Percentiles rank a stretch among this genome's conserved stretches.
phyloP scores from a whole-genome alignment of 2,329 filamentous ascomycete genomes.

The Graphium sp. region DNA sequence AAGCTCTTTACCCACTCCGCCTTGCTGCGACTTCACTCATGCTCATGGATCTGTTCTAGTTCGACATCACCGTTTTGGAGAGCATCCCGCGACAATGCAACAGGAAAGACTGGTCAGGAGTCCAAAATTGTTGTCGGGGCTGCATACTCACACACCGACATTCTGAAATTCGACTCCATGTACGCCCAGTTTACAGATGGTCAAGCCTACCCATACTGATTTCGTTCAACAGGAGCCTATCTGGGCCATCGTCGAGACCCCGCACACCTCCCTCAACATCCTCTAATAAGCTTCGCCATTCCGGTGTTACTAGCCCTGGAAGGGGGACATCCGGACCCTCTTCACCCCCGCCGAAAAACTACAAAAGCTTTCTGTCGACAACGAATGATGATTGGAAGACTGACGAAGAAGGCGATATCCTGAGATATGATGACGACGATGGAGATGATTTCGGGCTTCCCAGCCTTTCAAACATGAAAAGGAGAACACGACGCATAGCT shows the following conservation, averaged over 20 bases:
- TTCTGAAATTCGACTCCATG: constrained; percentile 74
- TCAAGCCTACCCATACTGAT: constrained; percentile 4
- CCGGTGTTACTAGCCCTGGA: constrained; percentile 34
- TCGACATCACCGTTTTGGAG: constrained; percentile 81
- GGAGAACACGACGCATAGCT: constrained; percentile 42
- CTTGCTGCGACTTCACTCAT: not conserved
- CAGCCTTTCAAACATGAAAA: constrained; percentile 80
- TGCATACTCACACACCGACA: constrained; percentile 90
- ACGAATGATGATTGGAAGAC: constrained; percentile 71
- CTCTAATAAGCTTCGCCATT: constrained; percentile 25
- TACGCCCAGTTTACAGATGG: constrained; percentile 21
- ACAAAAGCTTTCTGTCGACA: constrained; percentile 66
- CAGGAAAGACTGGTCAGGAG: constrained; percentile 39
- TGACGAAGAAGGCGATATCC: constrained; percentile 60
- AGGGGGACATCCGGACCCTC: constrained; percentile 31
- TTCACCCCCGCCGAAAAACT: constrained; percentile 55
- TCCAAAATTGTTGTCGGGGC: constrained; percentile 73
- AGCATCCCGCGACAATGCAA: constrained; percentile 36
- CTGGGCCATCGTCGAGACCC: constrained; percentile 45
- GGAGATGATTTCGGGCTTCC: constrained; percentile 93
- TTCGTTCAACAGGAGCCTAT: constrained; percentile 32
- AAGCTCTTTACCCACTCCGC: constrained; percentile 13
- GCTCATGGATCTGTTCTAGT: constrained; percentile 28
- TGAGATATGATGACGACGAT: constrained; percentile 67
- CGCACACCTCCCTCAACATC: constrained; percentile 57